Evolutionary conservation across 495 filamentous ascomycete species (phyloP), one percentile per base, ranked within the genome.

Genomic region (Evansstolkia leycettana): DNA sequence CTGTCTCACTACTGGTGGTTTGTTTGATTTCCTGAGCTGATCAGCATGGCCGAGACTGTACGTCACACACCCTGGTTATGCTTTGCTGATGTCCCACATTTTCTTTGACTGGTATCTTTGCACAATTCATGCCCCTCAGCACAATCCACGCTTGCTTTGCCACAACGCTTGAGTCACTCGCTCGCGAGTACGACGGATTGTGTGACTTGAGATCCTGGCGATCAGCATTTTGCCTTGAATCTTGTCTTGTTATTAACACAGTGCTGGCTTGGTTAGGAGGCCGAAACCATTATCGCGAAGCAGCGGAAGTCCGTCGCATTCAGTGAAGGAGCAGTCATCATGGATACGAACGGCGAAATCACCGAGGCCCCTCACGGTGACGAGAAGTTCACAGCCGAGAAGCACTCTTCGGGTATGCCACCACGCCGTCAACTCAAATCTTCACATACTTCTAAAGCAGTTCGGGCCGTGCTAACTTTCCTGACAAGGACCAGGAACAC

Each of bases 221-320:
- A 36, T n/a, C n/a, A n/a, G n/a, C n/a, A n/a, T n/a, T n/a, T n/a
- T 30, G 15, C 25, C 27, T 28, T n/a, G 36, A 12, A 18, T 24
- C 34, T 41, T 48, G 26, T n/a, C n/a, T n/a, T 38, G 40, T 40
- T 36, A 38, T 20, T 41, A 15, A 17, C 12, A 33, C 45, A 42
- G 14, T 26, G 20, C 23, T 38, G 30, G 13, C 29, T 34, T 35
- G 34, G 17, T 29, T 31, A 55, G 54, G 50, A 62, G 53, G 46
- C 50, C 34, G 54, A 55, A 42, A 49, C 25, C 13, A 31, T 28
- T n/a, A 26, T 40, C 12, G 20, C 50, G 32, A 68, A 64, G 57
- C 74, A 77, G 52, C 83, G 87, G 60, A 94, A 94, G 55, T 89
- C 82, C 23, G 87, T 94, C 46, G 80, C 84, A 19, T 94, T 94